Base-by-base conservation (phyloP, 495 filamentous ascomycete genomes). In the Penicillium malachiteum region DNA sequence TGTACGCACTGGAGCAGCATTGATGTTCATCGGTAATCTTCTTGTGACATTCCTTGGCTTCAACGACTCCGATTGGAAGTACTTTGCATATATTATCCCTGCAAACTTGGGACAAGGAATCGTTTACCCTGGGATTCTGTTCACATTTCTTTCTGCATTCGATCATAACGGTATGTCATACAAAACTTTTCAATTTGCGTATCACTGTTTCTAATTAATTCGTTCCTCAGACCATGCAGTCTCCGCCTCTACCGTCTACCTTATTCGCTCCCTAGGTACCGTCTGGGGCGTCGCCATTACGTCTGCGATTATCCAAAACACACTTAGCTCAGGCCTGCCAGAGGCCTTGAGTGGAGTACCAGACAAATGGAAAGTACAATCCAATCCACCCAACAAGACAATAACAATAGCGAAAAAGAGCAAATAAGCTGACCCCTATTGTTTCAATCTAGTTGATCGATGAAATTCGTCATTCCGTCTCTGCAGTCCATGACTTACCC, bases 231-330 rank as follows among this genome's bases (percentile, higher is more conserved):
- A 86, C 50, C 83, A 87, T 52, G 84, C 84, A 10, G 83, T 87
- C 9, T 84, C 82, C 0, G 77, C 84, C 1, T 87, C 84, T 7
- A 86, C 80, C 2, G 78, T 82, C 7, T 86, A 86, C 59, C 76
- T 87, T 34, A 79, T 86, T 47, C 82, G 84, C 34, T 85, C 82
- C 5, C 72, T 87, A 7, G 84, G 84, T 9, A 81, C 77, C 0
- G 85, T 87, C 30, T 86, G 81, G 73, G 85, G 84, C 11, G 84
- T 87, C 1, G 82, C 85, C 1, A 72, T 85, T 13, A 84, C 82
- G 0, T 85, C 82, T 8, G 77, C 83, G 0, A 84, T 87, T 35
- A 75, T 86, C 30, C 85, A 87, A 71, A 87, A 85, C 50, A 81
- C 83, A 63, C 75, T 87, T 58, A 79, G 72, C 62, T 69, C 78